Evolutionary conservation across 2,329 filamentous ascomycete genomes (phyloP).

Genomic region (Nemania sp.): DNA sequence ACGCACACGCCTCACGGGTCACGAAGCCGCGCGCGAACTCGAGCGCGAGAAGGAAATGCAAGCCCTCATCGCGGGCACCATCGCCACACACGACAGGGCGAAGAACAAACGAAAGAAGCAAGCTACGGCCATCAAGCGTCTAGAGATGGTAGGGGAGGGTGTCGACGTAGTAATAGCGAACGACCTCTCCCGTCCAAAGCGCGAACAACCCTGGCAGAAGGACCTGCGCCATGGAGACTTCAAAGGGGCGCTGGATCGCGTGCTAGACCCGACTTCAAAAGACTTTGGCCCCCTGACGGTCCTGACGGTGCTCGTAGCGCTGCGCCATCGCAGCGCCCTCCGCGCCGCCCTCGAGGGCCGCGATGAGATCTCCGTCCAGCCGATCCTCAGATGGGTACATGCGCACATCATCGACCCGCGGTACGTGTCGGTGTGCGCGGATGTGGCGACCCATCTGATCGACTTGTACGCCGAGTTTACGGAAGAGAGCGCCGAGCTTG

Average conservation of each 20-base stretch:
- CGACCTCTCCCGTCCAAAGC: constrained; percentile 59
- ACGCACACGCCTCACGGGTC: constrained; percentile 85
- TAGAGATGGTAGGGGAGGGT: constrained; percentile 85
- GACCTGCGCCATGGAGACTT: constrained; percentile 85
- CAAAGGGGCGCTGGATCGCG: constrained; percentile 80
- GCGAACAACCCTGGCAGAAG: constrained; percentile 80
- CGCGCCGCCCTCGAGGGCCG: constrained; percentile 82
- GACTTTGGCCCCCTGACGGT: constrained; percentile 71
- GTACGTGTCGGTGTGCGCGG: constrained; percentile 83
- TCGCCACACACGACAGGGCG: constrained; percentile 81
- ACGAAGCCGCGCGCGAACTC: constrained; percentile 80
- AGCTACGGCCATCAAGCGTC: constrained; percentile 60
- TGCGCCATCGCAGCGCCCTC: constrained; percentile 89
- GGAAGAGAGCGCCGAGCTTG: constrained; percentile 78
- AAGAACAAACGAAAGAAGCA: constrained; percentile 75
- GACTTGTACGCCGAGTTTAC: constrained; percentile 89
- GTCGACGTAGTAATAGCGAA: constrained; percentile 91
- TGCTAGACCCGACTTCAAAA: constrained; percentile 67
- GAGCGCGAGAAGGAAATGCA: constrained; percentile 88
- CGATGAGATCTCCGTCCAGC: constrained; percentile 83
- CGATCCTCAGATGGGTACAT: constrained; percentile 85
- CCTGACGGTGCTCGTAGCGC: constrained; percentile 82
- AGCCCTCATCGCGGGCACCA: constrained; percentile 79
- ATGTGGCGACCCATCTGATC: constrained; percentile 83
- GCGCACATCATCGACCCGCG: constrained; percentile 85